Percentiles rank a stretch among this genome's conserved stretches.
phyloP scores from a whole-genome alignment of 306 rosid species.

The Gynostemma pentaphyllum region DNA sequence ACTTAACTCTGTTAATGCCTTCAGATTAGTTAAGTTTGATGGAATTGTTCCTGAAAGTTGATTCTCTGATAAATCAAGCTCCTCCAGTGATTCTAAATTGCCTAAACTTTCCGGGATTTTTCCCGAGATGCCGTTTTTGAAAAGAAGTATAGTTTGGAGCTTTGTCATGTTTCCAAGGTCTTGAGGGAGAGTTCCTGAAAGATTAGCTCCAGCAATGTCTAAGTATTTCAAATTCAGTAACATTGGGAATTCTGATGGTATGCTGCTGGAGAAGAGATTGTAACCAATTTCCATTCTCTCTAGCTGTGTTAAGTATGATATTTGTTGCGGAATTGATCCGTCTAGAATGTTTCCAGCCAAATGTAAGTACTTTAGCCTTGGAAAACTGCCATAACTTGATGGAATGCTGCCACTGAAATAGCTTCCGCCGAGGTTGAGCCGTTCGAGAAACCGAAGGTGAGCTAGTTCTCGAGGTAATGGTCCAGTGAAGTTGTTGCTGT shows the following conservation, averaged over 20 bases:
- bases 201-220: constrained; percentile 47
- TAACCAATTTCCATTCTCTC: constrained; percentile 80
- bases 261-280: constrained; percentile 41
- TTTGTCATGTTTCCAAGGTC: constrained; percentile 58
- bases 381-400: constrained; percentile 38
- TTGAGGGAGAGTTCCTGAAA: constrained; percentile 45
- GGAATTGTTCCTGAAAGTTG: constrained; percentile 65
- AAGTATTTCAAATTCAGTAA: constrained; percentile 50
- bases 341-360: constrained; percentile 62
- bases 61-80: constrained; percentile 74
- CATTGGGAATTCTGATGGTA: constrained; percentile 42
- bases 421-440: constrained; percentile 88
- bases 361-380: constrained; percentile 36
- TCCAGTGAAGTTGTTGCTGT: constrained; percentile 75
- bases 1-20: constrained; percentile 32
- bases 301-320: constrained; percentile 42
- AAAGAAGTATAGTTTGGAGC: constrained; percentile 49
- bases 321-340: constrained; percentile 50
- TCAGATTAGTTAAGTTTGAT: constrained; percentile 19
- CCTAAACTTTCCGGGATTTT: constrained; percentile 57
- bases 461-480: constrained; percentile 45
- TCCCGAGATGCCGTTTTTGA: constrained; percentile 45
- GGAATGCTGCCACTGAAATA: constrained; percentile 66
- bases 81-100: constrained; percentile 30
- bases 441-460: constrained; percentile 48